phyloP scores from a whole-genome alignment of 2,329 filamentous ascomycete species.

The Pseudocercospora musae region DNA sequence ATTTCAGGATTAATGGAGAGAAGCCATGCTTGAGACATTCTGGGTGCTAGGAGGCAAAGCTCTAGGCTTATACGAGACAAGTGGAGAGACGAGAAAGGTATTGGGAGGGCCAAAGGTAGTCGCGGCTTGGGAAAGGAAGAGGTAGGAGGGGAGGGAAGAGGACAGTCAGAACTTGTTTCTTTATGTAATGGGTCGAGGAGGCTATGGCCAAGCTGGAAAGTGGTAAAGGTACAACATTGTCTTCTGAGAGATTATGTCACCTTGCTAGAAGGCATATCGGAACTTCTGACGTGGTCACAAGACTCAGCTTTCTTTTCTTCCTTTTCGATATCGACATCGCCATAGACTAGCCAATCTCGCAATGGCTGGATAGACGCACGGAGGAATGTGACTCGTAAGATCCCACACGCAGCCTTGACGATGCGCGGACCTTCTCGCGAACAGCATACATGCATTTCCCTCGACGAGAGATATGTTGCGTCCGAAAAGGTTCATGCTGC shows the following conservation, averaged over 20 bases:
- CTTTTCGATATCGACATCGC: background rate
- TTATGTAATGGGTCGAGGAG: background rate
- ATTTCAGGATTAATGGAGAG: background rate
- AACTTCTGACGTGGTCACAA: background rate
- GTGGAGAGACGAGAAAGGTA: background rate
- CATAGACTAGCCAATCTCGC: background rate
- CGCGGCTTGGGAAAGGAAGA: too few species aligned
- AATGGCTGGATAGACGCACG: too few species aligned
- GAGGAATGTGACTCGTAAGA: too few species aligned
- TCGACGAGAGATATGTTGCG: too few species aligned
- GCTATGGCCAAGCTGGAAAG: background rate
- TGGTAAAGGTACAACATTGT: background rate
- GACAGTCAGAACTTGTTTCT: background rate
- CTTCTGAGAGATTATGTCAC: background rate
- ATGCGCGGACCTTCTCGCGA: too few species aligned
- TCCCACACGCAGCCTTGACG: background rate
- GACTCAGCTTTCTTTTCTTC: background rate
- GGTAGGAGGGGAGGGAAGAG: background rate
- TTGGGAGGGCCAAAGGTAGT: background rate
- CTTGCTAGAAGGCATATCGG: background rate
- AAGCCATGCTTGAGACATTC: background rate
- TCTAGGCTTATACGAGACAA: background rate
- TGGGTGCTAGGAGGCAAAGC: background rate
- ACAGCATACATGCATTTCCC: too few species aligned
- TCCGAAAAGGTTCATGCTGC: too few species aligned